These are phyloP conservation scores for Domatiomyces globalis DNA, from an alignment of 2,329 filamentous ascomycete genomes.

Conservation along the genomic window DNA sequence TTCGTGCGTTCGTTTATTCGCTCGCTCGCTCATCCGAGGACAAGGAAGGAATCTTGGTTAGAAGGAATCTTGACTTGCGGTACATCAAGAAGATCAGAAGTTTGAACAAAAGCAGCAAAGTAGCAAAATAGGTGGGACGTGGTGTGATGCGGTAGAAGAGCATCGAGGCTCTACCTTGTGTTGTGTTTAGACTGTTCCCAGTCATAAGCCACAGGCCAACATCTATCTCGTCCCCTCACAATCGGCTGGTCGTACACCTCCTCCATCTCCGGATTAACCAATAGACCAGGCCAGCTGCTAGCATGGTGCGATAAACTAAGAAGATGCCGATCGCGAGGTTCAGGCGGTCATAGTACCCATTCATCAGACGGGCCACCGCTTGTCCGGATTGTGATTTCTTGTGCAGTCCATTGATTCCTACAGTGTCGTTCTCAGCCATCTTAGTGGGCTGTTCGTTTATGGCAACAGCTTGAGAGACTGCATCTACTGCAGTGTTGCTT, in stretches of 20 bases:
- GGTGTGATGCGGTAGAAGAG: too few relatives aligned
- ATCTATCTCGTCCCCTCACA: not conserved
- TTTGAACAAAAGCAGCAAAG: too few relatives aligned
- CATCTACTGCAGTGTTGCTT: conserved; percentile 24
- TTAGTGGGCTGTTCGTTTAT: conserved; percentile 8
- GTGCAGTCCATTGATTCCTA: conserved; percentile 27
- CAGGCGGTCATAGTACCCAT: conserved; percentile 31
- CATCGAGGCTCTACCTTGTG: too few relatives aligned
- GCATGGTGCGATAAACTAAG: conserved; percentile 24
- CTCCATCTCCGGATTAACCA: not conserved
- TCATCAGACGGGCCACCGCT: conserved; percentile 29
- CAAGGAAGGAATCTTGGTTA: too few relatives aligned
- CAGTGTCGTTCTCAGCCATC: conserved; percentile 18
- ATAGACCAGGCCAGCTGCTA: not conserved
- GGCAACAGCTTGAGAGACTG: conserved; percentile 17
- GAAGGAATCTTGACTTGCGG: too few relatives aligned
- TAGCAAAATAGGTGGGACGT: too few relatives aligned
- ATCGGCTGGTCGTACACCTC: not conserved
- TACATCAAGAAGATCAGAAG: too few relatives aligned
- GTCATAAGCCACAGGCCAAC: not conserved
- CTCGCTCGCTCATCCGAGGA: too few relatives aligned
- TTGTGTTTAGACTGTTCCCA: too few relatives aligned
- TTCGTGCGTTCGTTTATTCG: too few relatives aligned
- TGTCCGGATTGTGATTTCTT: conserved; percentile 24
- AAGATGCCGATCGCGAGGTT: conserved; percentile 28